Base-by-base conservation (phyloP, 2,329 filamentous ascomycete species). In the Cladophialophora bantiana region DNA sequence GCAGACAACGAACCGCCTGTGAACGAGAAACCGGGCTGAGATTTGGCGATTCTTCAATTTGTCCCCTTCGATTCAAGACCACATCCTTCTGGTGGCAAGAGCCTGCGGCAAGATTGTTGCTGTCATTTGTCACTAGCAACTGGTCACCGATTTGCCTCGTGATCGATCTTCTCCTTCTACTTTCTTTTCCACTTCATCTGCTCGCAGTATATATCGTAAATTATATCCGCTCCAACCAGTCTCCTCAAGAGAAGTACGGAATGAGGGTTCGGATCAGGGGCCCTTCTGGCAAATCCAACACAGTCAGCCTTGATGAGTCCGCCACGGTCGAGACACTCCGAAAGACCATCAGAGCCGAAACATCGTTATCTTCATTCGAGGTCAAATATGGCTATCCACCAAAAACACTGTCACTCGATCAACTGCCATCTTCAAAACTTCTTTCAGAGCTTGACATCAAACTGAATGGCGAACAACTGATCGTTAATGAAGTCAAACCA, bases 311-410 rank as follows among this genome's bases (percentile, higher is more conserved):
- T 34, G 82, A 88, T 40, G 89, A 93, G 62, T 81, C 86, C 68
- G 89, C 91, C 60, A 83, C 80, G 7, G 73, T 83, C 36, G 74
- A 75, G n/a, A 78, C 81, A 36, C 77, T 83, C 2, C 75, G 69
- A 48, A 68, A 67, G 57, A 74, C 79, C 56, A 81, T 83, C 73
- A 83, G 83, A 59, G 80, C 85, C 58, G 86, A 87, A 74, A 92
- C 91, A 1, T 86, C 86, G 4, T 83, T 94, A 15, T 74, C 83
- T 6, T 82, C 83, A 13, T 93, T 94, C 74, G 86, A 90, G 52
- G 82, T 96, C 69, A 97, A 95, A 82, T 92, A 90, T 79, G 93
- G 93, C 40, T 96, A 91, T 73, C 94, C 94, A 0, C 89, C 92
- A 31, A 88, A 89, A 74, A 82, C 87, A 0, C 84, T 98, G 15